Conservation (phyloP, 2,329 filamentous ascomycete genomes). For the Chrysoporthe austroafricana region DNA sequence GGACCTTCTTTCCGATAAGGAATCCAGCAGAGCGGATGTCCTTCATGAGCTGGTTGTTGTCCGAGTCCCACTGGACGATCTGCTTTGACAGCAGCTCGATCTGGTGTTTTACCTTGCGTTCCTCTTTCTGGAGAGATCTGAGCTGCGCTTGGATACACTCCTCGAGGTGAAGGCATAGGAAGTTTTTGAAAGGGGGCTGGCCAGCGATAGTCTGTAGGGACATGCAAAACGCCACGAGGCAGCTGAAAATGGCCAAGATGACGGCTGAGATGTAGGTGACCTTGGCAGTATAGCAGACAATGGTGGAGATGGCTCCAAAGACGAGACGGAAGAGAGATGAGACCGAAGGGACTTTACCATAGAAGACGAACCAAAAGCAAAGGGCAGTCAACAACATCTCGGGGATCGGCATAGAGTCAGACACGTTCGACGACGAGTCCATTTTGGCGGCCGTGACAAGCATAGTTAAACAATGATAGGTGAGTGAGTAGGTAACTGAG, state of each 20-base stretch:
- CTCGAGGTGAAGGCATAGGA: constrained; percentile 12
- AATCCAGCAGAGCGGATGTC: constrained; percentile 11
- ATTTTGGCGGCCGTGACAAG: not conserved
- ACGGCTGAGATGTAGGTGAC: constrained; percentile 1
- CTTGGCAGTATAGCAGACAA: not conserved
- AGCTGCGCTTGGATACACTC: constrained; percentile 4
- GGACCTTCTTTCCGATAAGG: constrained; percentile 1
- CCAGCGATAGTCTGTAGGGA: constrained; percentile 18
- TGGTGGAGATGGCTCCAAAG: not conserved
- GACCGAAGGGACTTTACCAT: too few species aligned
- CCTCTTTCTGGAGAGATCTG: constrained; percentile 6
- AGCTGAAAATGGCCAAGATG: not conserved
- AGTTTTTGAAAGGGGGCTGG: constrained; percentile 1
- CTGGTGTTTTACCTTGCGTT: constrained; percentile 2
- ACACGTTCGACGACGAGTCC: not conserved
- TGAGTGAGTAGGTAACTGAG: not conserved
- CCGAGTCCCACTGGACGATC: constrained; percentile 14
- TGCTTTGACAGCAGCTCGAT: constrained; percentile 2
- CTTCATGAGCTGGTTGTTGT: constrained; percentile 8
- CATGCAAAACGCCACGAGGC: constrained; percentile 2
- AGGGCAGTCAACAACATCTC: not conserved
- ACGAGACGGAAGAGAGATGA: not conserved
- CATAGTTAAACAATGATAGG: not conserved
- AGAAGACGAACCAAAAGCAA: too few species aligned
- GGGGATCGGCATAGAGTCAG: not conserved